phyloP scores from a whole-genome alignment of 2,329 filamentous ascomycete species.

The Alternaria triticina region DNA sequence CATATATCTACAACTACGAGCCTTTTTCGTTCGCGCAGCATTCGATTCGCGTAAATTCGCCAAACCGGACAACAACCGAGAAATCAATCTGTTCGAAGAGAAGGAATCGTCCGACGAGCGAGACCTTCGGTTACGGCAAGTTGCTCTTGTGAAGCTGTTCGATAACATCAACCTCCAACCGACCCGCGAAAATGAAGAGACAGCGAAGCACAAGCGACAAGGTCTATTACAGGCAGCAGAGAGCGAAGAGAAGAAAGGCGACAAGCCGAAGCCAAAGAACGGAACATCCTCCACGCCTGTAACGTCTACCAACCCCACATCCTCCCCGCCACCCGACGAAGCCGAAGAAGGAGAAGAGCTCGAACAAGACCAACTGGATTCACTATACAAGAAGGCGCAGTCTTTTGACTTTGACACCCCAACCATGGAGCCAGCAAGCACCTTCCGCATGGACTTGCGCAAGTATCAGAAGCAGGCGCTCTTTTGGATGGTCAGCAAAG shows the following conservation, averaged over 20 bases:
- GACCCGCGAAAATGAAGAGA: constrained; percentile 73
- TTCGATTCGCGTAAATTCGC: constrained; percentile 72
- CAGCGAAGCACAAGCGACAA: constrained; percentile 80
- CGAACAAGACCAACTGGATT: constrained; percentile 93
- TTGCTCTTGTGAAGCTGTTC: constrained; percentile 86
- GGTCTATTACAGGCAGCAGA: constrained; percentile 87
- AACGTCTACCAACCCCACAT: constrained; percentile 51
- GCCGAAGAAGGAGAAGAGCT: constrained; percentile 87
- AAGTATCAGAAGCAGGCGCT: constrained; percentile 96
- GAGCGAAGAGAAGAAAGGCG: constrained; percentile 74
- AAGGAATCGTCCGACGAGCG: constrained; percentile 87
- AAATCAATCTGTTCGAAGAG: constrained; percentile 78
- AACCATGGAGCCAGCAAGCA: constrained; percentile 79
- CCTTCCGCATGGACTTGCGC: constrained; percentile 81
- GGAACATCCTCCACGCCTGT: constrained; percentile 24
- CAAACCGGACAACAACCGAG: constrained; percentile 71
- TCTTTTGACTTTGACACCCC: constrained; percentile 95
- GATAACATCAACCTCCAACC: constrained; percentile 87
- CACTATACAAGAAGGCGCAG: constrained; percentile 93
- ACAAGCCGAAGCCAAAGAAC: constrained; percentile 56
- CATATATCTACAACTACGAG: constrained; percentile 85
- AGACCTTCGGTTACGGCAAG: constrained; percentile 80
- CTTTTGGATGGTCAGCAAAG: constrained; percentile 95
- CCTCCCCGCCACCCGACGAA: constrained; percentile 66
- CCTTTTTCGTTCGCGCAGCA: constrained; percentile 74